Percentiles rank a stretch among this genome's conserved stretches.
Conservation (phyloP, 345 rosid species). For the Populus davidiana region DNA sequence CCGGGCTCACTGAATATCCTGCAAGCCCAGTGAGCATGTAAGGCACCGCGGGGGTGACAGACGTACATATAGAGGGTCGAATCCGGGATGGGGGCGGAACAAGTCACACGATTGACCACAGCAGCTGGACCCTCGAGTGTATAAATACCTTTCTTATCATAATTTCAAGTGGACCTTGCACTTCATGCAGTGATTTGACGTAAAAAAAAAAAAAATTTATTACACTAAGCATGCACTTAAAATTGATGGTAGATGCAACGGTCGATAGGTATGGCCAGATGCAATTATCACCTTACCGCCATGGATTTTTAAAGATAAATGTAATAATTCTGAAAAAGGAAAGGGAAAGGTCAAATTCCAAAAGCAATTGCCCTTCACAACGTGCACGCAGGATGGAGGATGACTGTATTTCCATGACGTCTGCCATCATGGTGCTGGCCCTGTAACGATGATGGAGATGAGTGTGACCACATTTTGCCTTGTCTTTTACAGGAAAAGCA, state of each 20-base stretch:
- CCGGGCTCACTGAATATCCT: too few species aligned
- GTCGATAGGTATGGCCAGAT: neutral
- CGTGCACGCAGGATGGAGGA: neutral
- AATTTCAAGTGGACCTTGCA: neutral
- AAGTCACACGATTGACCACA: too few species aligned
- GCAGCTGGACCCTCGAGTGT: too few species aligned
- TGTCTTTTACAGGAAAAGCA: neutral
- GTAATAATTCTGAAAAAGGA: neutral
- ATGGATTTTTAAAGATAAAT: neutral
- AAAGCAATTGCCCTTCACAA: neutral
- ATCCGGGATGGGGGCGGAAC: too few species aligned
- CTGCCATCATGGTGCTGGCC: neutral
- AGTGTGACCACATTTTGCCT: neutral
- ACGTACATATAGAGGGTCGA: too few species aligned
- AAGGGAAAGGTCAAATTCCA: neutral
- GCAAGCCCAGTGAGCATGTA: too few species aligned
- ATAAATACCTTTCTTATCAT: neutral
- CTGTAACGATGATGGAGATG: neutral
- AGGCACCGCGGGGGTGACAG: too few species aligned
- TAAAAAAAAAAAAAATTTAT: too few species aligned
- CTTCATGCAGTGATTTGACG: neutral
- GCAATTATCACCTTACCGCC: neutral
- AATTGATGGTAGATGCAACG: neutral
- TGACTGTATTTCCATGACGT: constrained; percentile 7
- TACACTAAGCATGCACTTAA: neutral